Base-by-base conservation (phyloP, 202 grass and related monocot genomes). In the Bolboschoenoplectus hybrid region DNA sequence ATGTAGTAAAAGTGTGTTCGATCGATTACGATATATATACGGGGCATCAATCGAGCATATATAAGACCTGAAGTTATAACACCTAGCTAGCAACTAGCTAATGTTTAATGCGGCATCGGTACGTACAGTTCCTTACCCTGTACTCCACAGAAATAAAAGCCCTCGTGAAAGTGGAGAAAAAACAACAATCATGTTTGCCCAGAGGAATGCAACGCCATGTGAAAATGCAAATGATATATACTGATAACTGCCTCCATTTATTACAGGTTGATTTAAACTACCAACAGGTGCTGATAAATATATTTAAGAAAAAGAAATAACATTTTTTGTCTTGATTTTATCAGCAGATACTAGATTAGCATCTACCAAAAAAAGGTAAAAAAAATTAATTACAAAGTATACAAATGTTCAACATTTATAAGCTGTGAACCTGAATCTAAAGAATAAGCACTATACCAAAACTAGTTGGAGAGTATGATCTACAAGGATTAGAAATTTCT, bases 231-330 rank as follows among this genome's bases (percentile, higher is more conserved):
- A 84, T 16, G 50, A 85, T n/a, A 13, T 82, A 65, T 2, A 85
- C 81, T 77, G 63, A 90, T 81, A 82, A 69, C 50, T 58, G 12
- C 66, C 52, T 58, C 63, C 80, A 81, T 86, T 86, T 77, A 60
- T 58, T 80, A 52, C 9, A 40, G 36, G 52, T 57, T 36, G 77
- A 17, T 81, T 60, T 12, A 56, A 81, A 81, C 55, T 70, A 45
- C 7, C 40, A 81, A 38, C 47, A 45, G 11, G 57, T 63, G 50
- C 52, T 81, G 53, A 81, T 63, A 81, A 63, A 49, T 45, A 63
- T 44, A 81, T 63, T 43, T 9, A 40, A 81, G 14, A 46, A 81
- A 81, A 63, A 45, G 13, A 80, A 43, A 81, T 55, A 63, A 62
- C 34, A 41, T 56, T 40, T 63, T 63, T 10, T 7, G 47, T 50